Base-by-base conservation (phyloP, 148 eudicot species). In the Camellia granthamiana region DNA sequence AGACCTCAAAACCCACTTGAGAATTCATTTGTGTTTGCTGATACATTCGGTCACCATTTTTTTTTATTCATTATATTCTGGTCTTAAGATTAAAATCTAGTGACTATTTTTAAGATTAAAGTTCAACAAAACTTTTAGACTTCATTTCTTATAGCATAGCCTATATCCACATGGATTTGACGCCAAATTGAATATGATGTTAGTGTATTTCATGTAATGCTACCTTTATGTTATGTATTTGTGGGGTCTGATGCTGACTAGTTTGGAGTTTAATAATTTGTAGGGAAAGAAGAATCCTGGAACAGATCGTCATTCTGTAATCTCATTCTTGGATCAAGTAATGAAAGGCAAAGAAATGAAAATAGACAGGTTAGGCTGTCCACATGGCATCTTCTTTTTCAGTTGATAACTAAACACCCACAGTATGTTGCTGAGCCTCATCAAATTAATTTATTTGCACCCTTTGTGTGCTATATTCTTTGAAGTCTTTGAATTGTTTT, bases 231-330 rank as follows among this genome's bases (percentile, higher is more conserved):
- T 30, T 30, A 1, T 30, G 38, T 30, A 30, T 30, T 30, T 30
- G 38, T 30, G 38, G 38, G 1, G 38, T 30, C 38, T 30, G 38
- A 30, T 30, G 38, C 38, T 30, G 38, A 30, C 38, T 1, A 30
- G 38, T 30, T 30, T 21, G 30, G 71, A 51, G 49, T 46, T 66
- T 14, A 14, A 61, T 72, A 18, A 38, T 67, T 86, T 86, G 85
- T 86, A 96, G 98, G 97, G 98, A 58, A 96, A 93, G 89, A 92
- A 80, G 76, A 96, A 96, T 83, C 99, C 98, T 2, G 97, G 93
- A 65, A 96, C 99, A 46, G 92, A 96, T 82, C 83, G 81, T 10
- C 78, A 81, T 49, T 75, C 98, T 58, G 99, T 96, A 46, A 81
- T 83, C 85, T 80, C 87, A 75, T 93, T 93, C 87, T 83, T 96